Evolutionary conservation across 129 eudicot genomes (phyloP).

Genomic region (Silybum marianum): DNA sequence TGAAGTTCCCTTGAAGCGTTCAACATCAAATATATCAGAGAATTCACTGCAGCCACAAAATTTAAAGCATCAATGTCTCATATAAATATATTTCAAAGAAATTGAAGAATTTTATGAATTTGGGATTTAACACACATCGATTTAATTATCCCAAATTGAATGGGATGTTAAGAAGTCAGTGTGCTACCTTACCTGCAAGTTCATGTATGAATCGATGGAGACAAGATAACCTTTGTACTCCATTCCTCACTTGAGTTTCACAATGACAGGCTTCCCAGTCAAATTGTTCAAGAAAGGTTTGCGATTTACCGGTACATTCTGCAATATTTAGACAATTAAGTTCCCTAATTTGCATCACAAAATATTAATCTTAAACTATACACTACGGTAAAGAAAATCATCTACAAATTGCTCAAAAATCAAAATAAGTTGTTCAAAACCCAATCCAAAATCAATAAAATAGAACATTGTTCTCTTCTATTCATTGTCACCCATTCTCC

Average conservation of each 20-base stretch:
- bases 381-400: not conserved
- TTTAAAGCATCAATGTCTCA: too few relatives aligned
- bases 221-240: constrained; percentile 90
- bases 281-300: constrained; percentile 87
- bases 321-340: constrained; percentile 26
- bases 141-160: too few relatives aligned
- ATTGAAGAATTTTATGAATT: too few relatives aligned
- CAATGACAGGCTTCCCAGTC: constrained; percentile 85
- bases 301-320: constrained; percentile 84
- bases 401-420: constrained; percentile 11
- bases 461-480: not conserved
- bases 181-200: constrained; percentile 74
- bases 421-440: not conserved
- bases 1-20: too few relatives aligned
- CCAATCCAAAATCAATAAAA: not conserved
- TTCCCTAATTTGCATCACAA: not conserved
- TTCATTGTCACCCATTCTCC: not conserved
- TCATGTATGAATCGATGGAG: constrained; percentile 88
- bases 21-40: too few relatives aligned
- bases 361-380: not conserved
- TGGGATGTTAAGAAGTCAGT: not conserved
- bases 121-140: too few relatives aligned
- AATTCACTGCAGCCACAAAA: too few relatives aligned
- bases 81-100: too few relatives aligned
- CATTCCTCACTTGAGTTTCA: constrained; percentile 93